A percentile compares a stretch with the other conserved stretches of the same genome.
Conservation (phyloP, 495 filamentous ascomycete species). For the Penicillium longicatenatum region DNA sequence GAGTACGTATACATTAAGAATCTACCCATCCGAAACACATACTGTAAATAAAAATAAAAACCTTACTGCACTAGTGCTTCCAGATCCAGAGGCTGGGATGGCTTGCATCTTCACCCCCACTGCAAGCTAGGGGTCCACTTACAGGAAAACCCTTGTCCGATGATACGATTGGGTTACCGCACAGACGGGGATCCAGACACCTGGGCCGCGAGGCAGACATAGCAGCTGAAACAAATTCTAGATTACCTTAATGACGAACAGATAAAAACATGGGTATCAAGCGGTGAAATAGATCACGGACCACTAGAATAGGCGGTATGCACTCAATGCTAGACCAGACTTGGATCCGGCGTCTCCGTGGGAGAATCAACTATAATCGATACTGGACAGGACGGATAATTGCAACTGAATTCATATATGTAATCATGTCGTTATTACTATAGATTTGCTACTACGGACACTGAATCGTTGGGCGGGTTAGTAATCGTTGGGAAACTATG, state of each 20-base stretch:
- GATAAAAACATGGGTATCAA: not conserved
- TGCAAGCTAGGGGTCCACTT: not conserved
- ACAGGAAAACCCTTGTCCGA: not conserved
- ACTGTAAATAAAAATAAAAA: not conserved
- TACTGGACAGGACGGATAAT: not conserved
- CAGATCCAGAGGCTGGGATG: not conserved
- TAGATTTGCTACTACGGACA: no score
- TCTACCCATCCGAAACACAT: not conserved
- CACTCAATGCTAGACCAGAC: not conserved
- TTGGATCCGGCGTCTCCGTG: not conserved
- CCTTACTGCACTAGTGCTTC: not conserved
- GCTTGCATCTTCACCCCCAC: not conserved
- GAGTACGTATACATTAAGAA: not conserved
- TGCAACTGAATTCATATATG: not conserved
- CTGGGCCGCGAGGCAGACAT: conserved; percentile 30
- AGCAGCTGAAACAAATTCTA: conserved; percentile 24
- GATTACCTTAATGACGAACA: not conserved
- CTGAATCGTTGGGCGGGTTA: no score
- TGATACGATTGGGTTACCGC: conserved; percentile 10
- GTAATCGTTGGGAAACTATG: not conserved
- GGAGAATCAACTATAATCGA: not conserved
- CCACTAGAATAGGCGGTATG: no score
- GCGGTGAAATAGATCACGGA: not conserved
- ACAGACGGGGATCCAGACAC: conserved; percentile 21
- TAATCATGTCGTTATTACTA: no score